These are phyloP conservation scores for Polyporus tsugae DNA, from an alignment of 1,284 basidiomycete genomes.

Conservation along the genomic window DNA sequence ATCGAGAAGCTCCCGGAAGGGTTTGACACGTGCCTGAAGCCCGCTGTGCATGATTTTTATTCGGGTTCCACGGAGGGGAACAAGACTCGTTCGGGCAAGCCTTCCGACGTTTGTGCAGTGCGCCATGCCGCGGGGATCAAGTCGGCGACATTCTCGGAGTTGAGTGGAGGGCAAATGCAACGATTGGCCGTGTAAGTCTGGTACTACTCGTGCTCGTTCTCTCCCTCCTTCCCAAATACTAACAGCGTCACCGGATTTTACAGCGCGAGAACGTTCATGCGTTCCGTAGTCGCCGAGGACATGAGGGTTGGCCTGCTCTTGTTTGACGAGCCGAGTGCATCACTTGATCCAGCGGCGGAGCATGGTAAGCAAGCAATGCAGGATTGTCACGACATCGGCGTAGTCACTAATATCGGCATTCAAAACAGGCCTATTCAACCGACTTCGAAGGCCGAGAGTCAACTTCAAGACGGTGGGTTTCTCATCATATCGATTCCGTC, in stretches of 20 bases:
- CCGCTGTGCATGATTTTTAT: slow-evolving; percentile 72
- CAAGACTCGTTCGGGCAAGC: slow-evolving; percentile 64
- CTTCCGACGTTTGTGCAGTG: slow-evolving; percentile 60
- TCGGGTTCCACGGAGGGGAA: slow-evolving; percentile 68
- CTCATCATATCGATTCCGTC: slow-evolving; percentile 68
- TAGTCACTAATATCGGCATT: too few relatives aligned
- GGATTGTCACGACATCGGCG: background rate
- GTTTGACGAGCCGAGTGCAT: slow-evolving; percentile 4
- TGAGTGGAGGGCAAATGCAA: slow-evolving; percentile 81
- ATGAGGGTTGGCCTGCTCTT: background rate
- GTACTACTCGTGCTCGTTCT: background rate
- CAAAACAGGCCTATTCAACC: slow-evolving; percentile 60
- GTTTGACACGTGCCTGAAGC: slow-evolving; percentile 75
- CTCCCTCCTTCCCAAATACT: background rate
- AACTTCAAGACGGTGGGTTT: slow-evolving; percentile 76
- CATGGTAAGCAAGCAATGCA: slow-evolving; percentile 52
- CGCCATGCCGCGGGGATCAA: slow-evolving; percentile 54
- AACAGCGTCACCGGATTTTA: background rate
- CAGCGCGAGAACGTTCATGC: background rate
- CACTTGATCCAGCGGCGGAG: slow-evolving; percentile 63
- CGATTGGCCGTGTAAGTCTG: background rate
- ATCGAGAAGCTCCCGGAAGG: slow-evolving; percentile 69
- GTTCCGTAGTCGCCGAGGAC: background rate
- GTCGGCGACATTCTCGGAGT: slow-evolving; percentile 38
- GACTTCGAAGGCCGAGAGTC: slow-evolving; percentile 55